Base-by-base conservation (phyloP, 495 filamentous ascomycete species). In the Articulospora tetracladia region DNA sequence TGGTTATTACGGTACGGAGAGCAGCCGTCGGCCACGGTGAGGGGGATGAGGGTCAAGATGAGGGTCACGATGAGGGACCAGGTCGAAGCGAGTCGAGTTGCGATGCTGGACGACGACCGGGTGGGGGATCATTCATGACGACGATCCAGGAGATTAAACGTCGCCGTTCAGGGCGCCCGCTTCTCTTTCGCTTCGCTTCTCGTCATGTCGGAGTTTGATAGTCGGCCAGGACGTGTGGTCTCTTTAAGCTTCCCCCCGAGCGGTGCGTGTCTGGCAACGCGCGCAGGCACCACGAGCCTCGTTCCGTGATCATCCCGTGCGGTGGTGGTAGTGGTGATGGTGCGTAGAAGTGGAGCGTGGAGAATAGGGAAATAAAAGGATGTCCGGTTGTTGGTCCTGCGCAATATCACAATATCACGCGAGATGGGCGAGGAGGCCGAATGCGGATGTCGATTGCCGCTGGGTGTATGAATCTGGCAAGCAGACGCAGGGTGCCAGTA, bases 311-410 rank as follows among this genome's bases (percentile, higher is more conserved):
- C 39, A 11, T 44, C 39, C 39, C 39, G 39, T 44, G 39, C 30
- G 30, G n/a, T n/a, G n/a, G n/a, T n/a, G n/a, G n/a, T n/a, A n/a
- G n/a, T n/a, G n/a, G n/a, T n/a, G n/a, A n/a, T n/a, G n/a, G n/a
- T n/a, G n/a, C n/a, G n/a, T n/a, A n/a, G n/a, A n/a, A n/a, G n/a
- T 32, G 39, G 39, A 8, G 39, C 11, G 20, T 25, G 47, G 47
- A 27, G 25, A 50, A 25, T 44, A 48, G 41, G 55, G 30, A 57
- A 57, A 8, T 11, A 50, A 50, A 50, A 22, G 47, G 19, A 47
- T 32, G 3, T 8, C 39, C 10, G 39, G 25, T 24, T 25, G 3
- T 3, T 50, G 47, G 47, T 50, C 47, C 47, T 50, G 47, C 24
- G 47, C 23, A 50, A 50, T 50, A 24, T 26, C 3, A 22, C 3